Conservation (phyloP, 805 yeast species). For the Debaryomyces maramus region DNA sequence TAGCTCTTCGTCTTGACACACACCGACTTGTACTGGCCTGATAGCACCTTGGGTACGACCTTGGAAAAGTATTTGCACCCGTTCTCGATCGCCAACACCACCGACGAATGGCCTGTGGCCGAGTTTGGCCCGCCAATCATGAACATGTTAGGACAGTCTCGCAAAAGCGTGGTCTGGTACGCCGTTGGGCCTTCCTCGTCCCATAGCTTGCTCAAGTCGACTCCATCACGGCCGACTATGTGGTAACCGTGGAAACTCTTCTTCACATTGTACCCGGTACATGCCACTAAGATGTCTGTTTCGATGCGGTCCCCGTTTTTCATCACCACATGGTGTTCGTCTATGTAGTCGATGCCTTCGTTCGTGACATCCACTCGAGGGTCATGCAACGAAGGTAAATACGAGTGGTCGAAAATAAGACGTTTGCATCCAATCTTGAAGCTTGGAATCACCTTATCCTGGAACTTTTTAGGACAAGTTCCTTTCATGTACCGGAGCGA, state of each 20-base stretch:
- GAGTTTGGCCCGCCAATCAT: conserved; percentile 42
- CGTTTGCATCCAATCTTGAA: conserved; percentile 45
- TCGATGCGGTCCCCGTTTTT: conserved; percentile 25
- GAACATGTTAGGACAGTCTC: conserved; percentile 36
- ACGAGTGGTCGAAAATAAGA: conserved; percentile 37
- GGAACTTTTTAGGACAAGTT: conserved; percentile 33
- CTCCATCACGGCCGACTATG: conserved; percentile 28
- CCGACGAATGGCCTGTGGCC: conserved; percentile 45
- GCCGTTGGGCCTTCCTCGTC: conserved; percentile 31
- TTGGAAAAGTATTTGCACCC: conserved; percentile 23
- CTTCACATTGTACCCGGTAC: conserved; percentile 39
- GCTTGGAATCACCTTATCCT: conserved; percentile 33
- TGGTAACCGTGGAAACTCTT: conserved; percentile 17
- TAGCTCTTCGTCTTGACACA: conserved; percentile 32
- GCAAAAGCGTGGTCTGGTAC: conserved; percentile 33
- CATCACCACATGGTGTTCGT: conserved; percentile 29
- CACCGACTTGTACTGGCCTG: conserved; percentile 28
- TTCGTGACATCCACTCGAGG: conserved; percentile 27
- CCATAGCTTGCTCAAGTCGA: conserved; percentile 26
- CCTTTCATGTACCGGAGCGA: conserved; percentile 26
- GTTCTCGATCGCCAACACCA: conserved; percentile 39
- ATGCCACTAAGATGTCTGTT: conserved; percentile 42
- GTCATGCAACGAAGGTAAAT: conserved; percentile 34
- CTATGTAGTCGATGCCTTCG: conserved; percentile 24
- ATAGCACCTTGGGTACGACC: conserved; percentile 25